Evolutionary conservation across 805 yeast species (phyloP), one percentile per base, ranked within the genome.

Genomic region (Yamadazyma tumulicola): DNA sequence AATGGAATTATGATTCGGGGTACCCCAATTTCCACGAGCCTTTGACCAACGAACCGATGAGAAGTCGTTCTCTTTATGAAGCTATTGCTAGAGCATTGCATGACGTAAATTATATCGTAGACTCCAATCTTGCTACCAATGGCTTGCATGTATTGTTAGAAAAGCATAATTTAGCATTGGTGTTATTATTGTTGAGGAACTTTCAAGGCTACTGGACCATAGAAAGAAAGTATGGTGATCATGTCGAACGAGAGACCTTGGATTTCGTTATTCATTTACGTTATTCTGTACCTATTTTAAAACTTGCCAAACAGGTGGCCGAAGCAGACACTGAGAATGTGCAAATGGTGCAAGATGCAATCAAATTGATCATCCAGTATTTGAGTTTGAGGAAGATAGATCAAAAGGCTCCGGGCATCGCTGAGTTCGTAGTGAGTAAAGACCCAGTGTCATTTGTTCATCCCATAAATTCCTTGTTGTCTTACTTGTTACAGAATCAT

Each of bases 221-320:
- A 19, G 64, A 54, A 37, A 67, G 87, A 39, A 79, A 79, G 42
- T 65, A 66, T 28, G 91, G 87, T 8, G 81, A 78, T 6, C 91
- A 83, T 57, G 85, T 81, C 19, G 74, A 74, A 36, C 66, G 64
- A 33, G 87, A 82, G 47, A 64, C 66, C 26, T 61, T 61, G 19
- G 74, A 67, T 27, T 79, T 69, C 43, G 62, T 68, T 13, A 53
- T 71, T 2, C 79, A 79, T 45, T 61, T 72, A 32, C 72, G 71
- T 36, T 66, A 68, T 34, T 67, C 78, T 0, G 55, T 69, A 3
- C 67, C 73, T 0, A 43, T 74, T 15, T 59, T 69, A 26, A 62
- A 62, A 21, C 59, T 74, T 11, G 63, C 70, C 3, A 63, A 64
- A 38, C 52, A 58, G 9, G 53, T 73, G 1, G 53, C 61, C 2